Evolutionary conservation across 805 yeast genomes (phyloP), one percentile per base, ranked within the genome.

Genomic region (Jamesozyma spencerorum): DNA sequence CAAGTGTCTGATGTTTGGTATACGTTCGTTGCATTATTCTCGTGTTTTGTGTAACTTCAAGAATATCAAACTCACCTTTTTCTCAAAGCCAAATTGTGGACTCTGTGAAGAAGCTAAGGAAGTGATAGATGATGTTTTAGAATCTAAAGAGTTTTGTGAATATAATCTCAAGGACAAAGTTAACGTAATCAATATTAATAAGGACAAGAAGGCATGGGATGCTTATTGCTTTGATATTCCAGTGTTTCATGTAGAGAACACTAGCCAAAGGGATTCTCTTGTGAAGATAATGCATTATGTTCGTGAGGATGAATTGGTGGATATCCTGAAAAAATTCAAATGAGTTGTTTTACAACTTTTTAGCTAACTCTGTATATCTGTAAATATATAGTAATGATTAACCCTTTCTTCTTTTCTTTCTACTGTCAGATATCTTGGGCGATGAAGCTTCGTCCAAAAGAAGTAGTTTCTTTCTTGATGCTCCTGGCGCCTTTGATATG

Each of bases 151-250:
- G 13, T 57, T 61, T 29, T 47, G 46, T 10, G 50, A 64, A 2
- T 41, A 45, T n/a, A 45, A 50, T 28, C 49, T 55, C 3, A 51
- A 55, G 13, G 11, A 20, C 48, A 71, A 2, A 48, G 54, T 76
- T 39, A 57, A 62, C 3, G 60, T 66, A 11, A 62, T 79, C 3
- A 84, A 83, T 53, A 82, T 83, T 26, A 73, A 73, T 57, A 70
- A 71, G 39, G 79, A 82, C 51, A 64, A 71, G 36, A 64, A 69
- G 36, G 81, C 85, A 79, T 81, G 78, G 69, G 84, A 81, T 38
- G 67, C 70, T 45, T 83, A 82, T 49, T 76, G 87, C 49, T 81
- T 77, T 55, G 94, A 83, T 53, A 81, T 83, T 5, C 94, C 94
- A 0, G 94, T 83, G 0, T 54, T 83, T 32, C 88, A 83, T 55